These are phyloP conservation scores for Ophiocordyceps camponoti-saundersi DNA, from an alignment of 2,329 filamentous ascomycete species.

Conservation along the genomic window DNA sequence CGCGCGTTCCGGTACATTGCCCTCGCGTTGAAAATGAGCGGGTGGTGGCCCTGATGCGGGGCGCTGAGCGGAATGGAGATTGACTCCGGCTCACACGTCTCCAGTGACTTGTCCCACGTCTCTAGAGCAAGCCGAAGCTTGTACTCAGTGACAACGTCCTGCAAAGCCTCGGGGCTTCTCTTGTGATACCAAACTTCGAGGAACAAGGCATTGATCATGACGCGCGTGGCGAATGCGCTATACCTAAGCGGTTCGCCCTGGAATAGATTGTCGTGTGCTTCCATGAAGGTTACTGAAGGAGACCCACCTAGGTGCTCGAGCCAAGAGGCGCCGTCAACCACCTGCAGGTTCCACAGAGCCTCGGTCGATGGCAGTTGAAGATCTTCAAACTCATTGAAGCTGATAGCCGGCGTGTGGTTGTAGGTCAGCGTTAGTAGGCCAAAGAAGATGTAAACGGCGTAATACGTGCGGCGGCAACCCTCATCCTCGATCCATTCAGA, in stretches of 20 bases:
- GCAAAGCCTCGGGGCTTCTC: constrained; percentile 89
- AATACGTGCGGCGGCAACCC: constrained; percentile 90
- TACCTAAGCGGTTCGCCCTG: constrained; percentile 82
- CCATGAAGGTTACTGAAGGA: constrained; percentile 70
- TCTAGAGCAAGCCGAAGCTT: constrained; percentile 89
- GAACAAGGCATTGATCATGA: constrained; percentile 98
- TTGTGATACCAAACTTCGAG: constrained; percentile 98
- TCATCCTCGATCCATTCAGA: constrained; percentile 95
- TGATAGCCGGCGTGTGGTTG: constrained; percentile 95
- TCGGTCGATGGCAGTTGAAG: constrained; percentile 86
- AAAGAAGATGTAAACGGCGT: constrained; percentile 98
- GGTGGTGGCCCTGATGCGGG: constrained; percentile 91
- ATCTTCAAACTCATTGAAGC: constrained; percentile 95
- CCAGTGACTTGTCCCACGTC: constrained; percentile 96
- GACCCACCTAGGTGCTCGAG: constrained; percentile 57
- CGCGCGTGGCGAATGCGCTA: constrained; percentile 89
- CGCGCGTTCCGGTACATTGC: constrained; percentile 92
- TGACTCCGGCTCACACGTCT: constrained; percentile 80
- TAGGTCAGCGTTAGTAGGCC: constrained; percentile 87
- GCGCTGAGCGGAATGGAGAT: constrained; percentile 81
- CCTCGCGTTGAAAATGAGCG: constrained; percentile 94
- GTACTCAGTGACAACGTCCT: constrained; percentile 96
- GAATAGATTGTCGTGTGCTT: constrained; percentile 89
- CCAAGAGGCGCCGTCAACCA: constrained; percentile 68
- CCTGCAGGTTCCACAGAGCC: constrained; percentile 78